Base-by-base conservation (phyloP, 2,329 filamentous ascomycete species). In the Alternaria longipes region DNA sequence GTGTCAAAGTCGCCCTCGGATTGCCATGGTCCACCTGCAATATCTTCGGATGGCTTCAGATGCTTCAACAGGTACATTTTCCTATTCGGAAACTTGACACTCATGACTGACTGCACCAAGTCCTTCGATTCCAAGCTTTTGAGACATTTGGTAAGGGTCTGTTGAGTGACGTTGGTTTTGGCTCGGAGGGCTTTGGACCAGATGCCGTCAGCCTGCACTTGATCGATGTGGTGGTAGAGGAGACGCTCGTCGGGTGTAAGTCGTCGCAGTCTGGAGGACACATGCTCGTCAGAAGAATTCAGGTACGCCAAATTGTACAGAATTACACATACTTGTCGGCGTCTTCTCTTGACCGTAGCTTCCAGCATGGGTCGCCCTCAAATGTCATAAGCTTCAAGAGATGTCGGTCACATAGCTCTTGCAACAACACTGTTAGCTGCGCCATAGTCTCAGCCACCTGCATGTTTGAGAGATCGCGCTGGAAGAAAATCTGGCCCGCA, bases 51-150 rank as follows among this genome's bases (percentile, higher is more conserved):
- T 0, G 95, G 94, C 11, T 89, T 88, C 62, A 99, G 86, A 64
- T 90, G 90, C 55, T 90, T 88, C 74, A 97, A 90, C 85, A 99
- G 97, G 84, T 95, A 99, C 86, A 97, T 97, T 81, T 97, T 97
- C 76, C 95, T 91, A 68, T 90, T 91, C 28, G 93, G 92, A 74
- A 91, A 90, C 81, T 97, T 93, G 80, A 97, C 93, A 78, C 91
- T 95, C 81, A 94, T 95, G 81, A 98, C 93, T 59, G 90, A 89
- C 73, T 91, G 91, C 78, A 99, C 93, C 76, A 96, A 89, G 36
- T 89, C 88, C 77, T 93, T 94, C 40, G 85, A 82, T 78, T 96
- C 91, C 63, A 99, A 88, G 64, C 90, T 88, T 82, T 96, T 97
- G 69, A 98, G 85, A 28, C 89, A 89, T 71, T 91, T 90, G 70